Conservation (phyloP, 2,329 filamentous ascomycete genomes). For the Cephalotrichum gorgonifer region DNA sequence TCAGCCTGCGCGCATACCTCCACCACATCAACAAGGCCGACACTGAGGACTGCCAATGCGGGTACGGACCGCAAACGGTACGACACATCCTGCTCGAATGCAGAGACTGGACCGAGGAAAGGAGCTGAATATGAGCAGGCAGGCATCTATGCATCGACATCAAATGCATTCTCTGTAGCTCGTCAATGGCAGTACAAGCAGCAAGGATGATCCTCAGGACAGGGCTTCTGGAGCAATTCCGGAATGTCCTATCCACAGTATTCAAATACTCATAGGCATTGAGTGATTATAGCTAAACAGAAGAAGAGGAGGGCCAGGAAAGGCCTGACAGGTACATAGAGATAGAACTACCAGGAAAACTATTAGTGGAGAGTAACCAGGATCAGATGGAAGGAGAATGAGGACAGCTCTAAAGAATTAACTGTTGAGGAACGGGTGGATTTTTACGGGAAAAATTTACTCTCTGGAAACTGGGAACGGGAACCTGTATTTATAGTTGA, state of each 20-base stretch:
- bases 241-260: constrained; percentile 15
- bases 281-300: constrained; percentile 15
- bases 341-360: not conserved
- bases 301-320: constrained; percentile 16
- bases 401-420: not conserved
- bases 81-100: constrained; percentile 20
- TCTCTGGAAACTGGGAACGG: not conserved
- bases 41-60: constrained; percentile 16
- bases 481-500: not conserved
- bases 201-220: constrained; percentile 22
- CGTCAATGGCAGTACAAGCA: constrained; percentile 19
- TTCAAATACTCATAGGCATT: constrained; percentile 10
- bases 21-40: constrained; percentile 15
- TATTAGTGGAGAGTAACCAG: not conserved
- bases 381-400: not conserved
- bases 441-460: not conserved
- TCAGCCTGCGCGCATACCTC: constrained; percentile 17
- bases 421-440: not conserved
- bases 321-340: constrained; percentile 11
- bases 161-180: constrained; percentile 21
- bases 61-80: constrained; percentile 16
- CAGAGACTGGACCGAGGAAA: constrained; percentile 16
- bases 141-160: constrained; percentile 13
- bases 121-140: constrained; percentile 13
- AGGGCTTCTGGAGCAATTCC: constrained; percentile 17